Evolutionary conservation across 2,329 filamentous ascomycete genomes (phyloP), one percentile per base, ranked within the genome.

Genomic region (Macroventuria anomochaeta): DNA sequence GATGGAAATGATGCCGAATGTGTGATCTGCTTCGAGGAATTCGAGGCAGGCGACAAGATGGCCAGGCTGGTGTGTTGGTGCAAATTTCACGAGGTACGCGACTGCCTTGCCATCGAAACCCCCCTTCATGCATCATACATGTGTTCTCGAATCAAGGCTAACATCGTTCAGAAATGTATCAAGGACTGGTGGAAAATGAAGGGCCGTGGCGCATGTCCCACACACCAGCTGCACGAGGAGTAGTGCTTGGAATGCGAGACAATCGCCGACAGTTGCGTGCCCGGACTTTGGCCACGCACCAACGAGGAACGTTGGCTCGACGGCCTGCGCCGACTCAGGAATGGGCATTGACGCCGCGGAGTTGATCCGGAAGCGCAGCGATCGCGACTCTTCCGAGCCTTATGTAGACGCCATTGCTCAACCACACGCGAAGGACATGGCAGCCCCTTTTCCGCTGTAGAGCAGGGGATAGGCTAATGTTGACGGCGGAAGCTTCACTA

Each of bases 1-100:
- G 80, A 82, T 15, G 77, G 77, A 2, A 71, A 74, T 36, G 61
- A 75, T 44, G 80, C 81, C 34, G 85, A 88, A 64, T 88, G 85
- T 58, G 80, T 84, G 7, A 87, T 88, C 44, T 88, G 85, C 67
- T 83, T 87, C 65, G 84, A 86, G 58, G 85, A 88, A 49, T 87
- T 87, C 65, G 80, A 84, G 61, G 78, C 80, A 10, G 85, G 85
- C 0, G 81, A 84, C 63, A 76, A 80, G 61, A 76, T 88, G 75
- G 83, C 82, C 8, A 76, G 85, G 55, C 72, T 88, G 64, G 83
- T 86, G 62, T 88, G 85, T 65, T 75, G 85, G 58, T 88, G 85
- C 74, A 85, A 85, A 61, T 88, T 87, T 58, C 85, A 87, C 67
- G 79, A 82, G 70, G 71, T 78, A 65, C n/a, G 38, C n/a, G n/a